A percentile compares a stretch with the other conserved stretches of the same genome.
Conservation (phyloP, 1,284 basidiomycete genomes). For the Ganoderma lingzhi region DNA sequence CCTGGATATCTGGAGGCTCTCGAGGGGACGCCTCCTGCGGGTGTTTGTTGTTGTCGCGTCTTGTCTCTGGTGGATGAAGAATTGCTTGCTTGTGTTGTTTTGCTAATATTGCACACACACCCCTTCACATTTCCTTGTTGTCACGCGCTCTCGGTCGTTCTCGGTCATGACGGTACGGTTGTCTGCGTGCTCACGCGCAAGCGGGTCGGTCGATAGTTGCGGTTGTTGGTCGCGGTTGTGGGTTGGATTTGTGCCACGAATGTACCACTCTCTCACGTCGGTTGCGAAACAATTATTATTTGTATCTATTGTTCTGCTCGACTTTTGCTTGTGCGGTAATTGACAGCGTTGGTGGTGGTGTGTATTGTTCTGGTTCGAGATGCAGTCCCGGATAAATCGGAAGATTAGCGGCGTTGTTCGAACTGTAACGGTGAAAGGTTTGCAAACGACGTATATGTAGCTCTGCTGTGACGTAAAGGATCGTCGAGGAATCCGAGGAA, state of each 20-base stretch:
- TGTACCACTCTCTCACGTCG: slow-evolving; percentile 21
- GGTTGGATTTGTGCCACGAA: slow-evolving; percentile 20
- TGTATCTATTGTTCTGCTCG: slow-evolving; percentile 25
- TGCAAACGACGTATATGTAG: neutral
- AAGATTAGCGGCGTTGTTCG: neutral
- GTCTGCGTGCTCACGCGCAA: slow-evolving; percentile 27
- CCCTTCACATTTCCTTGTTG: slow-evolving; percentile 11
- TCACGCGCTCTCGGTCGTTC: slow-evolving; percentile 17
- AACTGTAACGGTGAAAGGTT: neutral
- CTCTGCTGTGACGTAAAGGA: neutral
- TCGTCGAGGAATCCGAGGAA: neutral
- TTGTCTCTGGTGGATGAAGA: slow-evolving; percentile 19
- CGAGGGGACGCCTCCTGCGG: slow-evolving; percentile 30
- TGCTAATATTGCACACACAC: slow-evolving; percentile 22
- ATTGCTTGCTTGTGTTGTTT: slow-evolving; percentile 30
- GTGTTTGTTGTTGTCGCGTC: slow-evolving; percentile 18
- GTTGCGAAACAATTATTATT: slow-evolving; percentile 32
- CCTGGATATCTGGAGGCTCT: slow-evolving; percentile 25
- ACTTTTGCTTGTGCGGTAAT: slow-evolving; percentile 4
- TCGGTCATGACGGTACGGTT: slow-evolving; percentile 24
- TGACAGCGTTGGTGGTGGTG: slow-evolving; percentile 1
- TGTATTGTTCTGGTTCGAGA: neutral
- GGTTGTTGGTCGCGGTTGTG: neutral
- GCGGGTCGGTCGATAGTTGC: slow-evolving; percentile 28
- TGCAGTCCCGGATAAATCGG: neutral